phyloP scores from a whole-genome alignment of 176 grass and related monocot genomes.

The Phoenix roebelenii region DNA sequence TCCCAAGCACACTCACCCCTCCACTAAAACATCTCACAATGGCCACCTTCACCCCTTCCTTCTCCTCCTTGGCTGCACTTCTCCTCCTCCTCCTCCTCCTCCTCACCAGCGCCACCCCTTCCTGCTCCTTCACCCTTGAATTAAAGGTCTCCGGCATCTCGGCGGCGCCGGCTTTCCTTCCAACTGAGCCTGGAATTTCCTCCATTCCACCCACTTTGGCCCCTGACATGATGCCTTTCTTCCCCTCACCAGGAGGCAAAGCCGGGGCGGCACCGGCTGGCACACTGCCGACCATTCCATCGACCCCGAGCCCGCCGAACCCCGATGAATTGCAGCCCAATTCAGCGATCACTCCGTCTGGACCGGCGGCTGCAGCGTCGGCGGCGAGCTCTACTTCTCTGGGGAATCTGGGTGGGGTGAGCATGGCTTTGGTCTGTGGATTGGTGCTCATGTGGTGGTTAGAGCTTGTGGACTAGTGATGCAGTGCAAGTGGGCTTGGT shows the following conservation, averaged over 20 bases:
- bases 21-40: too few species aligned
- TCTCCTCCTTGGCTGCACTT: too few species aligned
- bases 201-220: slow-evolving; percentile 33
- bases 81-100: too few species aligned
- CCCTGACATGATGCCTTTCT: slow-evolving; percentile 9
- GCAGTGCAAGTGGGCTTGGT: background rate
- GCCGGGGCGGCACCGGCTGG: slow-evolving; percentile 21
- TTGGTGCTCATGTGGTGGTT: slow-evolving; percentile 10
- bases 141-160: slow-evolving; percentile 31
- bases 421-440: background rate
- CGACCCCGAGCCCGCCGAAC: slow-evolving; percentile 89
- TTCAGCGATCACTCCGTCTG: slow-evolving; percentile 48
- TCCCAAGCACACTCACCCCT: too few species aligned
- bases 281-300: slow-evolving; percentile 53
- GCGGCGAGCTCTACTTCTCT: slow-evolving; percentile 9
- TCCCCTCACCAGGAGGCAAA: slow-evolving; percentile 11
- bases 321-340: slow-evolving; percentile 62
- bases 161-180: slow-evolving; percentile 19
- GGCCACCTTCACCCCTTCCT: too few species aligned
- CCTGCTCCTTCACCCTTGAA: too few species aligned
- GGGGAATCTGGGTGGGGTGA: slow-evolving; percentile 14
- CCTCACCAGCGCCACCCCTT: too few species aligned
- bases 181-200: background rate
- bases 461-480: slow-evolving; percentile 7
- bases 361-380: slow-evolving; percentile 23